Conservation (phyloP, 495 filamentous ascomycete genomes). For the Trichoderma asperelloides region DNA sequence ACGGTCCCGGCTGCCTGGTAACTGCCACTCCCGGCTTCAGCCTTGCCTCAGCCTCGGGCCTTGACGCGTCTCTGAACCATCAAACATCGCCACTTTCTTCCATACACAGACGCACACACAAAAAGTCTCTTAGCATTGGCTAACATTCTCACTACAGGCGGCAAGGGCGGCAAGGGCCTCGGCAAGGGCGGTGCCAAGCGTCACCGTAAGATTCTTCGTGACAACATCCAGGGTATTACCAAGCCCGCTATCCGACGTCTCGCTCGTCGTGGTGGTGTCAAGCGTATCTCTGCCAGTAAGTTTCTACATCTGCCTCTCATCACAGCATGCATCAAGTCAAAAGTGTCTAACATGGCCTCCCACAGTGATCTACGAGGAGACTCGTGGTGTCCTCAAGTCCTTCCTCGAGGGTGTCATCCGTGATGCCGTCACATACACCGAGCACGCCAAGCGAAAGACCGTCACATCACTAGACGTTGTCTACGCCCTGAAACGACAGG, state of each 20-base stretch:
- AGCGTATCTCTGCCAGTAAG: conserved; percentile 98
- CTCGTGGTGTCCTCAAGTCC: conserved; percentile 99
- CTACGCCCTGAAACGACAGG: conserved; percentile 89
- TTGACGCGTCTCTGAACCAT: background rate
- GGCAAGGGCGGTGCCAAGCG: conserved; percentile 83
- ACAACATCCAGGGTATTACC: conserved; percentile 99
- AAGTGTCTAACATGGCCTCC: conserved; percentile 24
- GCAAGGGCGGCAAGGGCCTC: conserved; percentile 95
- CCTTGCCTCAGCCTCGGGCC: background rate
- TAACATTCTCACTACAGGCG: conserved; percentile 46
- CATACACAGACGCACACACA: no score
- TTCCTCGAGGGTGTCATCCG: conserved; percentile 99
- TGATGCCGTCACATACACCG: conserved; percentile 96
- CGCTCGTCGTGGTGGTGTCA: conserved; percentile 98
- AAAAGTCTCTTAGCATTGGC: conserved; percentile 11
- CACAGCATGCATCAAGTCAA: background rate
- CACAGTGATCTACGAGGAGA: conserved; percentile 97
- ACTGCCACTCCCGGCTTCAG: background rate
- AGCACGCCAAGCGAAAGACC: conserved; percentile 97
- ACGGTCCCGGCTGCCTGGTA: no score
- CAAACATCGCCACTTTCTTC: conserved; percentile 8
- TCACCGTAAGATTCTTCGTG: conserved; percentile 97
- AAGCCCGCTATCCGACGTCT: conserved; percentile 99
- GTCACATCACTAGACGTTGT: conserved; percentile 92
- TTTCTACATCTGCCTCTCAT: conserved; percentile 13